Evolutionary conservation across 257 asterid species (phyloP), one percentile per base, ranked within the genome.

Genomic region (Jasminum sambac): DNA sequence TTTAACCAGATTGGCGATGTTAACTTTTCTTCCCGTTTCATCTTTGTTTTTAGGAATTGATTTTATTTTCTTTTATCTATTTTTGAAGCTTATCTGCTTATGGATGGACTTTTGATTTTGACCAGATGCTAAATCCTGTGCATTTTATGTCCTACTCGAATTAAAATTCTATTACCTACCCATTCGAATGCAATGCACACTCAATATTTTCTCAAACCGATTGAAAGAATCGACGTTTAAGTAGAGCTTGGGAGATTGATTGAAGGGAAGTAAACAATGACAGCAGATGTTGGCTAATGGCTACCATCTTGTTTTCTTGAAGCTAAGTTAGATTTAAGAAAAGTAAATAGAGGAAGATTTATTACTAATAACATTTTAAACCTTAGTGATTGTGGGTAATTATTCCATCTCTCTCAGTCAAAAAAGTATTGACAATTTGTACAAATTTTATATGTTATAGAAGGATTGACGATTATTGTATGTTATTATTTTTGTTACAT

Each of bases 371-470:
- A 46, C 16, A 14, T 48, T 3, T 14, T 48, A 14, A 23, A 48
- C 23, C 5, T 48, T 48, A 48, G 1, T 6, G 6, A 48, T n/a
- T 1, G 21, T 13, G 57, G 23, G 57, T 6, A 46, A 19, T 13
- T 46, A 11, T n/a, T 46, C 24, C 21, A 25, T 52, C 30, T 6
- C 59, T 52, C 61, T 19, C 2, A 9, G 9, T 52, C n/a, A 8
- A 19, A 52, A 52, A 6, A 21, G 13, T 52, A 2, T 52, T 52
- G 61, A 52, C 21, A 50, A 6, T 41, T 41, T 14, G 1, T 8
- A 14, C 46, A 41, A 26, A 63, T 40, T 72, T 58, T 23, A 13
- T 62, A 42, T 59, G 62, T 62, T 72, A 11, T 16, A 5, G 52
- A 44, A 50, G 67, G 42, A 67, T 36, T 12, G 19, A 68, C 25